Evolutionary conservation across 2,329 filamentous ascomycete genomes (phyloP).

Genomic region (Phoma sp.): DNA sequence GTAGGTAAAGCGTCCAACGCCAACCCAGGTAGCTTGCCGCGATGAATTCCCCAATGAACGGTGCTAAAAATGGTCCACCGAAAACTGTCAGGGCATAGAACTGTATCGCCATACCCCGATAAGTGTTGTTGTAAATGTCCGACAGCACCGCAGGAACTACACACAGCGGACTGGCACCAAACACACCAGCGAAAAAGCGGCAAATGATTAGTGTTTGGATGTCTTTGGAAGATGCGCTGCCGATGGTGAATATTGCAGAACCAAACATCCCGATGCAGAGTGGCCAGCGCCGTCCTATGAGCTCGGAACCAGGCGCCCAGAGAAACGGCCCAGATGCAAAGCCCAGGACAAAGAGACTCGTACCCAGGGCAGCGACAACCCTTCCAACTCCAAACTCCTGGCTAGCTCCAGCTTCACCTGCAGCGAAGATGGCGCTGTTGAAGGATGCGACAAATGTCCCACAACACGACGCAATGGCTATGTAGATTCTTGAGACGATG

Average conservation of each 20-base stretch:
- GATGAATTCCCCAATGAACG: background rate
- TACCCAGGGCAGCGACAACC: constrained; percentile 67
- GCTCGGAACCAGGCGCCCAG: constrained; percentile 65
- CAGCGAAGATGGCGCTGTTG: constrained; percentile 71
- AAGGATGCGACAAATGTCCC: constrained; percentile 55
- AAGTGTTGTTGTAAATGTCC: constrained; percentile 4
- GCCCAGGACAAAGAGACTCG: constrained; percentile 70
- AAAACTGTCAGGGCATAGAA: constrained; percentile 8
- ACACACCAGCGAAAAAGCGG: constrained; percentile 8
- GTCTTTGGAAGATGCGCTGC: constrained; percentile 40
- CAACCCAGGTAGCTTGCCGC: background rate
- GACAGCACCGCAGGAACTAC: constrained; percentile 4
- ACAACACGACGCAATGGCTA: background rate
- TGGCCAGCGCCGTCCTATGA: constrained; percentile 54
- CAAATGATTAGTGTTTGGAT: constrained; percentile 5
- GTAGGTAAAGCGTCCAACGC: constrained; percentile 8
- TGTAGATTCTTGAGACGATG: background rate
- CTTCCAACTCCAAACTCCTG: constrained; percentile 60
- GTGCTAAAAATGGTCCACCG: constrained; percentile 2
- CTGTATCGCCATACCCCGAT: constrained; percentile 8
- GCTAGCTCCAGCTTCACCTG: constrained; percentile 63
- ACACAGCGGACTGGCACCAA: constrained; percentile 4
- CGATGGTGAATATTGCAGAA: constrained; percentile 53
- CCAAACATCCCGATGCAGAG: constrained; percentile 53
- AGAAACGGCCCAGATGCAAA: constrained; percentile 68